Base-by-base conservation (phyloP, 2,329 filamentous ascomycete genomes). In the Lachnellula willkommii region DNA sequence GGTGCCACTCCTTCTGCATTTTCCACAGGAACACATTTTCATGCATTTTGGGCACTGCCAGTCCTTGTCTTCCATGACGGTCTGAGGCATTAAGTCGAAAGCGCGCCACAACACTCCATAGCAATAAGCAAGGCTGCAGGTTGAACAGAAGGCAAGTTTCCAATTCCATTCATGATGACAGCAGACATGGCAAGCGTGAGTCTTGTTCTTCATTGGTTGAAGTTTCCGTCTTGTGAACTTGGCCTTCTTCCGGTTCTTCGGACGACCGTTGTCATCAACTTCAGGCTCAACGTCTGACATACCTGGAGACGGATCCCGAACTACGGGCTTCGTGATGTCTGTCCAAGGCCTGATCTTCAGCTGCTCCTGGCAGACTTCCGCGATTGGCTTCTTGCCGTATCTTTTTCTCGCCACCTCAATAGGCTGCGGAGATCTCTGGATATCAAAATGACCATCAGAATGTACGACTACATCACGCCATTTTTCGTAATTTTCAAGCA, bases 331-430 rank as follows among this genome's bases (percentile, higher is more conserved):
- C 8, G 82, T 88, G 49, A 91, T 85, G 66, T 96, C 90, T 20
- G 87, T 87, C 79, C 87, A 96, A 0, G 93, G 92, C 36, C 94
- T 82, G 52, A 81, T 75, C 60, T 82, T 84, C 15, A 97, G 75
- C 65, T 96, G 90, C 62, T 95, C 89, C 70, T 96, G 93, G 69
- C 92, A 97, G n/a, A 97, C 85, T 65, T 96, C 88, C 5, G 93
- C 93, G 7, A 95, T 77, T 0, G 91, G 87, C 68, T 91, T 95
- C 70, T 87, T 91, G 15, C 80, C 82, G 6, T 83, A 73, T 47
- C 79, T 80, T 62, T 82, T 81, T 36, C 85, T 79, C 50, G 89
- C 90, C 52, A 89, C 77, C 57, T 87, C 79, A 2, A 96, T 77
- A 0, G 88, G 81, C 40, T 85, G 77, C 1, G 89, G 89, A 0